Evolutionary conservation across 495 filamentous ascomycete species (phyloP).

Genomic region (Penicillium pulvis): DNA sequence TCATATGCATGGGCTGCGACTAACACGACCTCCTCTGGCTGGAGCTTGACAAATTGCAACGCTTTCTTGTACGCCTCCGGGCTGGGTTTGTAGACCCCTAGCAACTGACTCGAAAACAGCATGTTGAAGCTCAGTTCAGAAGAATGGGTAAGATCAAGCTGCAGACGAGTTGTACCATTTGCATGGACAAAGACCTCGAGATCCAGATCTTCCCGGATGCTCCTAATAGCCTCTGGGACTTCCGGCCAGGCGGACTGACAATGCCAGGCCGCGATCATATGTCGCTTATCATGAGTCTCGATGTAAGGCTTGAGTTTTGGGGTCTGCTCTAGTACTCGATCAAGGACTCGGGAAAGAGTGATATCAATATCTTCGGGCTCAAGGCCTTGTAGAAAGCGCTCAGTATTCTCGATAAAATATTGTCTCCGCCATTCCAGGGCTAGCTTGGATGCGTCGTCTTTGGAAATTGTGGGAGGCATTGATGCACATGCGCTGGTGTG

Average conservation of each 20-base stretch:
- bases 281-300: slow-evolving; percentile 17
- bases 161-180: slow-evolving; percentile 57
- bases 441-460: slow-evolving; percentile 32
- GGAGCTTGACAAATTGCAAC: slow-evolving; percentile 42
- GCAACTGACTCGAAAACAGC: slow-evolving; percentile 54
- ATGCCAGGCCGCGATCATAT: slow-evolving; percentile 45
- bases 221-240: slow-evolving; percentile 33
- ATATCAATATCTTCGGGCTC: slow-evolving; percentile 51
- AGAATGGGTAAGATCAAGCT: slow-evolving; percentile 52
- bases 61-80: slow-evolving; percentile 48
- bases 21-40: slow-evolving; percentile 50
- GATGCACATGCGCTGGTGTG: slow-evolving; percentile 30
- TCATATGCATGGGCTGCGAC: slow-evolving; percentile 60
- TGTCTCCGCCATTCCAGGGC: slow-evolving; percentile 51
- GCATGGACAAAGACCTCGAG: slow-evolving; percentile 50
- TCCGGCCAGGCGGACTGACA: slow-evolving; percentile 51
- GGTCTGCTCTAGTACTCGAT: slow-evolving; percentile 2
- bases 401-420: slow-evolving; percentile 48
- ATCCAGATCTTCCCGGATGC: slow-evolving; percentile 25
- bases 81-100: slow-evolving; percentile 51
- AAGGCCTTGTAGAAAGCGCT: slow-evolving; percentile 33
- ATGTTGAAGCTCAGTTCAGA: slow-evolving; percentile 52
- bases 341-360: slow-evolving; percentile 27
- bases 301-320: slow-evolving; percentile 19
- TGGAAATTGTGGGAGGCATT: slow-evolving; percentile 7